Evolutionary conservation across 305 asterid genomes (phyloP), one percentile per base, ranked within the genome.

Genomic region (Plantago rigida): DNA sequence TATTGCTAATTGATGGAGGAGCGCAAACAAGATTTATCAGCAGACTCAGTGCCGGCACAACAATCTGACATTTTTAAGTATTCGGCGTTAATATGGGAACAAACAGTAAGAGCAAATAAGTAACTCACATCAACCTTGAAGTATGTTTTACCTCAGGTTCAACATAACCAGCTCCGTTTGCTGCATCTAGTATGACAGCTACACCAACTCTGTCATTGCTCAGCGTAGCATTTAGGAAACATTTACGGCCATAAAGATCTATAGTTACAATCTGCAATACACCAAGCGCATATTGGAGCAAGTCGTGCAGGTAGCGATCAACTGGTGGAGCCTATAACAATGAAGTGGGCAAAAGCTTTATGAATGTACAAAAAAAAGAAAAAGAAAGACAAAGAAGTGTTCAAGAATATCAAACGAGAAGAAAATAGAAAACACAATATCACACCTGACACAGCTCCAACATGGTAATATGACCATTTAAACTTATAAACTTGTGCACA

Each of bases 371-470:
- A 5, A 9, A 39, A 7, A 39, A 7, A 58, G 26, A 53, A 42
- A 53, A 1, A 69, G 49, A 39, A 12, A 42, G 14, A 65, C 69
- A 24, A 56, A 63, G 65, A 17, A 55, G 19, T 59, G 47, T 22
- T 51, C 10, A 58, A 9, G 10, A 39, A 44, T 12, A 60, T 46
- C 46, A 41, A 41, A 51, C 24, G 2, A 22, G 3, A 13, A 8
- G 29, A 12, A 51, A 24, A 9, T 26, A 60, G 55, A 56, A 61
- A 57, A 60, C 49, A 55, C 56, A 11, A 58, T 34, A 57, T 57
- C 81, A 63, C 49, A 93, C 99, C 99, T 93, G 99, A 78, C 97
- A 93, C 76, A 87, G 73, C 75, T 93, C 99, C 85, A 93, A 82
- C 99, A 93, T 82, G 65, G 89, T 93, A 66, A 77, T 78, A 69